Evolutionary conservation across 2,329 filamentous ascomycete species (phyloP), one percentile per base, ranked within the genome.

Genomic region (Biscogniauxia marginata): DNA sequence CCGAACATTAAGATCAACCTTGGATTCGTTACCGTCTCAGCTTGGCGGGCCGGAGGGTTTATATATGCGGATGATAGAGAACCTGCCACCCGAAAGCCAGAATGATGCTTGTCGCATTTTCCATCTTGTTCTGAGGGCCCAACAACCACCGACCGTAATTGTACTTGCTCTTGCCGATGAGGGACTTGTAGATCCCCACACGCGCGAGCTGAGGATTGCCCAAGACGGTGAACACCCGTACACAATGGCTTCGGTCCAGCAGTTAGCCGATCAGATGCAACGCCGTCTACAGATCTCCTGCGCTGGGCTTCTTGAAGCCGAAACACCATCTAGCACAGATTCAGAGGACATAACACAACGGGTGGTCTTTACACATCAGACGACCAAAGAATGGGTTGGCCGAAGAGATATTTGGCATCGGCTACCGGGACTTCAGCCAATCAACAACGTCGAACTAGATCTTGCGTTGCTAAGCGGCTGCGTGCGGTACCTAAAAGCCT

Each of bases 31-130:
- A 16, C 70, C 70, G 3, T 53, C 63, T 5, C 65, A 65, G 7
- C 69, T 71, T 2, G 69, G 68, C 16, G 70, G 70, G 5, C 57
- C 63, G 0, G 66, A 70, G 18, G 70, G 70, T 7, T 59, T 71
- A 5, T 71, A 71, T 43, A 71, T 71, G 67, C 64, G 63, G n/a
- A 70, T 71, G 61, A 60, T 71, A 3, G 59, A 70, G 56, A 68
- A 64, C 21, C 59, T 71, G 4, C 62, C 57, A 23, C 65, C 49
- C 3, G 63, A 67, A 30, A n/a, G 65, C n/a, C 64, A 67, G 45
- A 60, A 62, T 4, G 61, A 60, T 23, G 67, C 68, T 49, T 69
- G 58, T 24, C 66, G 65, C 34, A 67, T 71, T 46, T 71, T 70
- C 25, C 65, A 69, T 44, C 59, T 71, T 8, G 63, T 71, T 7